These are phyloP conservation scores for Friedmanniomyces simplex DNA, from an alignment of 495 filamentous ascomycete genomes.

Conservation along the genomic window DNA sequence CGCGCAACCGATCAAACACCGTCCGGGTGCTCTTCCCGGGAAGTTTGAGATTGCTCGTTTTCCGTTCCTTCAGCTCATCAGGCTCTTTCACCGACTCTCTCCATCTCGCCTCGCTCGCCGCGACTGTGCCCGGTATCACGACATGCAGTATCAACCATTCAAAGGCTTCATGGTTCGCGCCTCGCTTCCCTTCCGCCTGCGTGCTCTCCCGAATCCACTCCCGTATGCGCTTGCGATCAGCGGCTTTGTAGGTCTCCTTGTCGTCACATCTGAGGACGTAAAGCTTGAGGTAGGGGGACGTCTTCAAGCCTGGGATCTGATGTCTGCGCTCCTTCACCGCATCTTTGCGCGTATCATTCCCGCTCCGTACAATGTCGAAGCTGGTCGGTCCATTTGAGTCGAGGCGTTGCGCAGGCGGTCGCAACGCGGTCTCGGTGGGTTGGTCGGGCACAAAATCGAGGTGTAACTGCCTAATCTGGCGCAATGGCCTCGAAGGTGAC, in stretches of 20 bases:
- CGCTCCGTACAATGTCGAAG: conserved; percentile 19
- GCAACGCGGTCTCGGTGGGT: conserved; percentile 7
- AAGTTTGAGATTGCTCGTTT: conserved; percentile 52
- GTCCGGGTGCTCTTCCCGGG: conserved; percentile 61
- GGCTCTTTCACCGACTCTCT: conserved; percentile 31
- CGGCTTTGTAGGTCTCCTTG: conserved; percentile 80
- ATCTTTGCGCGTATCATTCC: conserved; percentile 17
- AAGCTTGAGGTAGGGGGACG: conserved; percentile 89
- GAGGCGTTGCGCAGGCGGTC: conserved; percentile 1
- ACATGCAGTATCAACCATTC: conserved; percentile 96
- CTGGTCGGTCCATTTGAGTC: conserved; percentile 16
- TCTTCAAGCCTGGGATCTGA: conserved; percentile 87
- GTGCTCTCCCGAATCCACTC: conserved; percentile 86
- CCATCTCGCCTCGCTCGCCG: conserved; percentile 56
- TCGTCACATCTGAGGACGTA: conserved; percentile 86
- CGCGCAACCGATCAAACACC: conserved; percentile 78
- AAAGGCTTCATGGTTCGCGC: conserved; percentile 86
- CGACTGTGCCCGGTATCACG: conserved; percentile 66
- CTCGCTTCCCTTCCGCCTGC: conserved; percentile 45
- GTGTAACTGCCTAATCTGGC: conserved; percentile 86
- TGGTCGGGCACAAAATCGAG: conserved; percentile 62
- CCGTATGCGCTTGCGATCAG: conserved; percentile 62
- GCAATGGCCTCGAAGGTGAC: conserved; percentile 76
- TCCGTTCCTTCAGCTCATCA: conserved; percentile 36
- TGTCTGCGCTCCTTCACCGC: conserved; percentile 61